A percentile compares a stretch with the other conserved stretches of the same genome.
phyloP scores from a whole-genome alignment of 2,329 filamentous ascomycete genomes.

The Leptosphaerulina australis region DNA sequence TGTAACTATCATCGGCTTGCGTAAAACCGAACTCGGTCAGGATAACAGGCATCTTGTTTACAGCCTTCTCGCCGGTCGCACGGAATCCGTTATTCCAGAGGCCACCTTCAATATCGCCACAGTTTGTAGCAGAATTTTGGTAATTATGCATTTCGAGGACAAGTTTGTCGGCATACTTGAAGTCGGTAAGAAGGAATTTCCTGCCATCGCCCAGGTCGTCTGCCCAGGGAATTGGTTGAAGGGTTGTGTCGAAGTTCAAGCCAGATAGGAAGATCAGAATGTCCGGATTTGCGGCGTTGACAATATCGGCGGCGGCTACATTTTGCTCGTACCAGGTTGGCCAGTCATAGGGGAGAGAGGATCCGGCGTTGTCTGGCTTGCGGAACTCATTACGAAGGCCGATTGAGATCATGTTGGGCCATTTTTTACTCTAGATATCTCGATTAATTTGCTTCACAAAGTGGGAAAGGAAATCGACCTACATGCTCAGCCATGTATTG shows the following conservation, averaged over 20 bases:
- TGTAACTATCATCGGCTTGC: conserved; percentile 55
- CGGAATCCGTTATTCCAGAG: conserved; percentile 61
- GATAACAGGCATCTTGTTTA: conserved; percentile 60
- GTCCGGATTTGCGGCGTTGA: conserved; percentile 59
- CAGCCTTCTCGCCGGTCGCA: conserved; percentile 53
- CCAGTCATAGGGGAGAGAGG: conserved; percentile 60
- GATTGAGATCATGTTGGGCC: conserved; percentile 60
- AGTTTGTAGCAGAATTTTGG: conserved; percentile 58
- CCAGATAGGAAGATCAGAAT: conserved; percentile 66
- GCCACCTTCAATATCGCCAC: conserved; percentile 54
- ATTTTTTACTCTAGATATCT: conserved; percentile 39
- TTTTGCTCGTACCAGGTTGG: conserved; percentile 60
- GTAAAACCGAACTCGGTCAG: conserved; percentile 64
- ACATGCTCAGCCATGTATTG: conserved; percentile 66
- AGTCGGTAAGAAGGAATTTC: conserved; percentile 56
- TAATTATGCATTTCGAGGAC: conserved; percentile 69
- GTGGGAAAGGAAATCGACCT: neutral
- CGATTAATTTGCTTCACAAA: neutral
- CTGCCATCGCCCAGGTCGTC: conserved; percentile 57
- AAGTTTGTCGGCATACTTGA: conserved; percentile 60
- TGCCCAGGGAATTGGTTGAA: conserved; percentile 59
- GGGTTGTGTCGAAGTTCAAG: conserved; percentile 62
- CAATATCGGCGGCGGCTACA: conserved; percentile 56
- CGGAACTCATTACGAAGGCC: conserved; percentile 62
- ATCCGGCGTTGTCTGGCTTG: conserved; percentile 34